These are phyloP conservation scores for Cadophora malorum DNA, from an alignment of 2,329 filamentous ascomycete genomes.

Conservation along the genomic window DNA sequence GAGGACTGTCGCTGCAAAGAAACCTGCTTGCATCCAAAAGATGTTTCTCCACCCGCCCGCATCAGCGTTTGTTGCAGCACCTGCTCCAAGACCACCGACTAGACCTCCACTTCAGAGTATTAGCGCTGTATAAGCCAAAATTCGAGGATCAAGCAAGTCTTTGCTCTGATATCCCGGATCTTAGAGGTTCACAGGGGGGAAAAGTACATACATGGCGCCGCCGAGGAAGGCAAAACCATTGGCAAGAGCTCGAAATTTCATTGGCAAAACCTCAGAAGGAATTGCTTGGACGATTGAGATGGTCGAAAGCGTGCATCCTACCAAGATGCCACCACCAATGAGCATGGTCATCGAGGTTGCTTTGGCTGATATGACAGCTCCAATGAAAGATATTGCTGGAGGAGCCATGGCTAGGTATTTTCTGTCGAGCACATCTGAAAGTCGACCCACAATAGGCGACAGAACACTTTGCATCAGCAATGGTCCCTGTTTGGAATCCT, in stretches of 20 bases:
- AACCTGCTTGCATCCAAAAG: slow-evolving; percentile 65
- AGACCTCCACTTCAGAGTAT: slow-evolving; percentile 49
- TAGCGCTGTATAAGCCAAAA: too few species aligned
- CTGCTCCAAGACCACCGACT: slow-evolving; percentile 56
- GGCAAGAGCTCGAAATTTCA: slow-evolving; percentile 62
- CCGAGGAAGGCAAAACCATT: slow-evolving; percentile 60
- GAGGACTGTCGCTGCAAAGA: slow-evolving; percentile 54
- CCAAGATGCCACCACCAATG: slow-evolving; percentile 63
- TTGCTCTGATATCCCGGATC: too few species aligned
- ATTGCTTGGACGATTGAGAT: slow-evolving; percentile 63
- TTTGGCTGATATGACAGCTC: slow-evolving; percentile 60
- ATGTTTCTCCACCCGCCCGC: slow-evolving; percentile 60
- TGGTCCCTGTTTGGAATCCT: slow-evolving; percentile 51
- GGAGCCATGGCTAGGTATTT: slow-evolving; percentile 59
- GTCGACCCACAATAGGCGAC: slow-evolving; percentile 60
- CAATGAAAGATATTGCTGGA: slow-evolving; percentile 59
- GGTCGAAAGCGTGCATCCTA: slow-evolving; percentile 59
- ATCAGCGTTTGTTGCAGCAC: slow-evolving; percentile 56
- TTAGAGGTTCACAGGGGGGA: too few species aligned
- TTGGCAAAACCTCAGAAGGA: slow-evolving; percentile 60
- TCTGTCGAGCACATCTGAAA: slow-evolving; percentile 62
- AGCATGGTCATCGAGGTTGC: slow-evolving; percentile 61
- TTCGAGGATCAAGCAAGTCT: too few species aligned
- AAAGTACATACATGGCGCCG: slow-evolving; percentile 49
- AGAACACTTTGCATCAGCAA: slow-evolving; percentile 63